phyloP scores from a whole-genome alignment of 202 grass and related monocot species.

The Zizania palustris region DNA sequence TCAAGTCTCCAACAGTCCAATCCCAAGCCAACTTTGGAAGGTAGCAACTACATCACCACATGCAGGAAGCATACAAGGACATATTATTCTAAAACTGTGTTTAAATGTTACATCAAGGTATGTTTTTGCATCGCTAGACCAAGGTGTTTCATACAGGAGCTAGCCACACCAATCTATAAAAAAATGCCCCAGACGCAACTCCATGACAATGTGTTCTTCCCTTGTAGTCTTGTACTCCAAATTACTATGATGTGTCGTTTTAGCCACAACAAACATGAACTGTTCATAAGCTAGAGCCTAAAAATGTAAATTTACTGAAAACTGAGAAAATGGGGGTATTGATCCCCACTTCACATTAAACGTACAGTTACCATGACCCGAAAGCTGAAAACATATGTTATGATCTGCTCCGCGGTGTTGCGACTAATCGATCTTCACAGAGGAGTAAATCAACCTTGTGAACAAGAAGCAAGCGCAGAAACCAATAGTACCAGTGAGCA shows the following conservation, averaged over 20 bases:
- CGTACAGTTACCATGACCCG: constrained; percentile 38
- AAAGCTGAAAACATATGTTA: constrained; percentile 27
- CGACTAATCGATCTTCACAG: constrained; percentile 67
- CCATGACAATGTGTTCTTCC: constrained; percentile 35
- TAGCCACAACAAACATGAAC: constrained; percentile 38
- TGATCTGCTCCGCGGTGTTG: neutral
- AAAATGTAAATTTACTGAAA: constrained; percentile 35
- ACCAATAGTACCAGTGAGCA: constrained; percentile 37
- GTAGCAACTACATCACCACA: neutral
- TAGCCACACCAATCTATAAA: neutral
- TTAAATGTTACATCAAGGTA: constrained; percentile 13
- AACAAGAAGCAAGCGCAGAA: constrained; percentile 64
- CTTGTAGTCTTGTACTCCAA: neutral
- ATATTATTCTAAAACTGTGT: neutral
- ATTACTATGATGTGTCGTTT: constrained; percentile 41
- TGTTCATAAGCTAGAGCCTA: constrained; percentile 35
- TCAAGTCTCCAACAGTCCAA: neutral
- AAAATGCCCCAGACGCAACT: constrained; percentile 4
- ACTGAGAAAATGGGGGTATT: constrained; percentile 12
- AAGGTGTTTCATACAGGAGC: neutral
- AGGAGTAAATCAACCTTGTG: constrained; percentile 70
- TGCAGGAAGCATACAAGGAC: neutral
- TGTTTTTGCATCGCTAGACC: too few species aligned
- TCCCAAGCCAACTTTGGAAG: neutral
- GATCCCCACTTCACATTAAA: constrained; percentile 46